A percentile compares a stretch with the other conserved stretches of the same genome.
Conservation (phyloP, 1,284 basidiomycete genomes). For the Albatrellus sp. region DNA sequence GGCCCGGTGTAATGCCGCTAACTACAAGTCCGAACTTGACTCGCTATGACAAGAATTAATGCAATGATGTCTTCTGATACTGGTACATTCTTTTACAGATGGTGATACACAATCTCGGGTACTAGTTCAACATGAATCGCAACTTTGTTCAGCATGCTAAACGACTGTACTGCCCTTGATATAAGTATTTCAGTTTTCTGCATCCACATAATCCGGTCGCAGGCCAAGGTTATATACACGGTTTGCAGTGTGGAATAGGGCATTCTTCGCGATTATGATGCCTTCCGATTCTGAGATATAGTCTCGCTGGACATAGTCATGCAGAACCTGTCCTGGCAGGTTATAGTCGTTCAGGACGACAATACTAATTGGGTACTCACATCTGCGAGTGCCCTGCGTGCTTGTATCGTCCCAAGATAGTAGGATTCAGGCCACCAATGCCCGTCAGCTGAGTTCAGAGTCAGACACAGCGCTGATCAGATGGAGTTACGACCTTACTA, state of each 20-base stretch:
- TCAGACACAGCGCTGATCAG: constrained; percentile 2
- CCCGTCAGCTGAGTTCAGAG: constrained; percentile 41
- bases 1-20: no score
- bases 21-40: no score
- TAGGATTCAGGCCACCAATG: constrained; percentile 71
- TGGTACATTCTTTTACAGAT: no score
- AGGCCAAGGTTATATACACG: constrained; percentile 40
- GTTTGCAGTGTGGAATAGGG: constrained; percentile 50
- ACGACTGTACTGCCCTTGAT: no score
- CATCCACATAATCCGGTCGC: neutral
- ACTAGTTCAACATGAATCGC: no score
- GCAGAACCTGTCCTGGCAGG: constrained; percentile 29
- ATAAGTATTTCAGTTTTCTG: no score
- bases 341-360: neutral
- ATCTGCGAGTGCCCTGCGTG: constrained; percentile 45
- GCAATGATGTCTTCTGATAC: no score
- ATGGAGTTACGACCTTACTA: constrained; percentile 29
- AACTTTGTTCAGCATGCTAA: no score
- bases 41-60: no score
- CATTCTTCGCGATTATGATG: constrained; percentile 32
- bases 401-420: constrained; percentile 53
- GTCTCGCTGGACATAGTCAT: constrained; percentile 26
- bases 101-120: no score
- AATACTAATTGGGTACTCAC: constrained; percentile 20
- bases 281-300: constrained; percentile 41